phyloP scores from a whole-genome alignment of 345 rosid species.

The Geranium rotundifolium region DNA sequence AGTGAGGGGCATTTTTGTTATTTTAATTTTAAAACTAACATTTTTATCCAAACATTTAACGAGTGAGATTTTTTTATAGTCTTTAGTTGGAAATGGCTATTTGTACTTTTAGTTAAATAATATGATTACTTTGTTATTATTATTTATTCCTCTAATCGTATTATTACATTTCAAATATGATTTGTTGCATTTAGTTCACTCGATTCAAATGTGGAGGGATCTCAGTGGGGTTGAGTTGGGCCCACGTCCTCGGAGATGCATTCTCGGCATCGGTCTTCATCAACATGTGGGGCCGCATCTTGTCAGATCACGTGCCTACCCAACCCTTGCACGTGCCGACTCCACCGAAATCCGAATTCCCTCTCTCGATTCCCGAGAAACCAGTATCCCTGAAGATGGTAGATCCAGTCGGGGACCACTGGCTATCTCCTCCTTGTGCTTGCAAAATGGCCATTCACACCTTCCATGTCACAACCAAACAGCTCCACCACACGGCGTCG shows the following conservation, averaged over 20 bases:
- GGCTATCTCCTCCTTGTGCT: constrained; percentile 21
- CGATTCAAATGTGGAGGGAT: constrained; percentile 60
- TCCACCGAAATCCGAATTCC: background rate
- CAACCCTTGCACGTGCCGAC: constrained; percentile 13
- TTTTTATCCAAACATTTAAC: no score
- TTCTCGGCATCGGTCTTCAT: constrained; percentile 46
- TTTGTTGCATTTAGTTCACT: constrained; percentile 35
- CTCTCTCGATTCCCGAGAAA: background rate
- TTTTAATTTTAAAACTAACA: no score
- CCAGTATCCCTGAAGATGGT: constrained; percentile 27
- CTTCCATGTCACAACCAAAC: constrained; percentile 22
- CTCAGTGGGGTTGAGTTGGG: constrained; percentile 63
- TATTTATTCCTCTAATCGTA: background rate
- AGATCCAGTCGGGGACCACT: constrained; percentile 40
- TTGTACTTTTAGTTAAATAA: background rate
- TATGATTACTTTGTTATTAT: background rate
- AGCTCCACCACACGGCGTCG: constrained; percentile 19
- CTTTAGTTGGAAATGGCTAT: no score
- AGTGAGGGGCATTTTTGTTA: no score
- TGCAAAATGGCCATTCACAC: constrained; percentile 24
- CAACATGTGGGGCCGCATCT: constrained; percentile 27
- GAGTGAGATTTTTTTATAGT: no score
- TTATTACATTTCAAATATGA: no score
- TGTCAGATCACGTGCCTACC: constrained; percentile 20
- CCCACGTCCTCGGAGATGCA: constrained; percentile 67